Conservation (phyloP, 2,329 filamentous ascomycete genomes). For the Pseudogymnoascus verrucosus region DNA sequence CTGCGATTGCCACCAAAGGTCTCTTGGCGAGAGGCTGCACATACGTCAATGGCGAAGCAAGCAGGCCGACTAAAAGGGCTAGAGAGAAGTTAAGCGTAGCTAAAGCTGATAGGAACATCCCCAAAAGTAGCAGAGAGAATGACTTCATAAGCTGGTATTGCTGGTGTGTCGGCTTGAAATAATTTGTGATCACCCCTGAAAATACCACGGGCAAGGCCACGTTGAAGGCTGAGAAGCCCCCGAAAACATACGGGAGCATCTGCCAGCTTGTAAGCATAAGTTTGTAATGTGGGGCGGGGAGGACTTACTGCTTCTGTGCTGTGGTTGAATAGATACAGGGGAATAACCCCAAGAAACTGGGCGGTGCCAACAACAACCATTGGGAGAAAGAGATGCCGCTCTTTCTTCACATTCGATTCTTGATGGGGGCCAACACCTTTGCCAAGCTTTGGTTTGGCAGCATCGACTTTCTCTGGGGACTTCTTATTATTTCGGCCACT, state of each 20-base stretch:
- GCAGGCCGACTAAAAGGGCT: conserved; percentile 73
- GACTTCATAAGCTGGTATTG: conserved; percentile 76
- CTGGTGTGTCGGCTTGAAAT: conserved; percentile 50
- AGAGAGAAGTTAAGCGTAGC: conserved; percentile 95
- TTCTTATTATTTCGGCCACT: conserved; percentile 49
- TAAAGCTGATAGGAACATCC: conserved; percentile 84
- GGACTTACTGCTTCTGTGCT: conserved; percentile 9
- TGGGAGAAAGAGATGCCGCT: conserved; percentile 60
- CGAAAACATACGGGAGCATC: conserved; percentile 53
- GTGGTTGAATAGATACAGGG: conserved; percentile 81
- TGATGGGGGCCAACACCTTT: conserved; percentile 21
- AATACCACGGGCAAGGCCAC: conserved; percentile 48
- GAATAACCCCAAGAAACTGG: conserved; percentile 71
- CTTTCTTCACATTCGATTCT: conserved; percentile 18
- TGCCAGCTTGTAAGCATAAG: conserved; percentile 26
- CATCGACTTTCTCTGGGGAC: conserved; percentile 9
- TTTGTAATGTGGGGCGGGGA: background rate
- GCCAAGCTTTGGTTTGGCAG: conserved; percentile 9
- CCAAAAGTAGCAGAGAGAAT: conserved; percentile 85
- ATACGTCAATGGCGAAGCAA: conserved; percentile 75
- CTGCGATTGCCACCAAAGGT: conserved; percentile 33
- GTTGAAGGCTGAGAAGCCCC: conserved; percentile 52
- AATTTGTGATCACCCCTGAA: conserved; percentile 44
- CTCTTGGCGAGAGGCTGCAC: conserved; percentile 41
- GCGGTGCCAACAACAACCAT: conserved; percentile 62